These are phyloP conservation scores for Amylocystis lapponica DNA, from an alignment of 768 basidiomycete genomes.

Conservation along the genomic window DNA sequence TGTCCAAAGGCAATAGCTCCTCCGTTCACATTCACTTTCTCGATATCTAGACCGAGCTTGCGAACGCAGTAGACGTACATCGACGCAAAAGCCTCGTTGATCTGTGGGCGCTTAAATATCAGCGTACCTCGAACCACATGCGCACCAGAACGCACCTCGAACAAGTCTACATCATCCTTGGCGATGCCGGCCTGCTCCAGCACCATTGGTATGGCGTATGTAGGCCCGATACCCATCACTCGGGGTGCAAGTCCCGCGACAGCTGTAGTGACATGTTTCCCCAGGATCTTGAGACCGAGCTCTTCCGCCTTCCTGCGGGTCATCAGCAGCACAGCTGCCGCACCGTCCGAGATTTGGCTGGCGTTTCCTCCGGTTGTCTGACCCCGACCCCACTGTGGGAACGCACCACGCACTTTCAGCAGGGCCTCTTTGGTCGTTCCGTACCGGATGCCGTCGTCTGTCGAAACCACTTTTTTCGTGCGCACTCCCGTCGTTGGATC, in stretches of 20 bases:
- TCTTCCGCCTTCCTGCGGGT: constrained; percentile 71
- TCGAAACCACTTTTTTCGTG: constrained; percentile 46
- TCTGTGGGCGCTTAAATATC: constrained; percentile 33
- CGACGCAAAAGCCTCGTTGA: constrained; percentile 90
- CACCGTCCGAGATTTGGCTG: constrained; percentile 80
- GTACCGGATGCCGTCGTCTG: constrained; percentile 75
- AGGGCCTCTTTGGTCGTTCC: constrained; percentile 66
- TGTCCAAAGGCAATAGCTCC: constrained; percentile 87
- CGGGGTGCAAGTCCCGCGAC: constrained; percentile 73
- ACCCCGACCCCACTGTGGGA: constrained; percentile 74
- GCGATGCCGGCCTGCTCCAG: constrained; percentile 62
- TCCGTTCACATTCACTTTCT: constrained; percentile 82
- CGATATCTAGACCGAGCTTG: constrained; percentile 52
- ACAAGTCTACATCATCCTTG: constrained; percentile 69
- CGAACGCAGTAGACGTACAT: constrained; percentile 73
- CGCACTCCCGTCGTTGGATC: constrained; percentile 50
- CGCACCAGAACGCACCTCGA: constrained; percentile 48
- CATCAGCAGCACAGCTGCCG: constrained; percentile 80
- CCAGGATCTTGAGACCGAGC: constrained; percentile 67
- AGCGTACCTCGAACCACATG: not conserved
- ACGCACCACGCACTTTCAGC: constrained; percentile 63
- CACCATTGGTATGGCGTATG: constrained; percentile 75
- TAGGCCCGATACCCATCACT: constrained; percentile 86
- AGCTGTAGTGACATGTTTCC: constrained; percentile 69
- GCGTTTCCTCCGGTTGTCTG: constrained; percentile 84